Percentiles rank a stretch among this genome's conserved stretches.
phyloP scores from a whole-genome alignment of 2,329 filamentous ascomycete species.

The Myriosclerotinia curreyana region DNA sequence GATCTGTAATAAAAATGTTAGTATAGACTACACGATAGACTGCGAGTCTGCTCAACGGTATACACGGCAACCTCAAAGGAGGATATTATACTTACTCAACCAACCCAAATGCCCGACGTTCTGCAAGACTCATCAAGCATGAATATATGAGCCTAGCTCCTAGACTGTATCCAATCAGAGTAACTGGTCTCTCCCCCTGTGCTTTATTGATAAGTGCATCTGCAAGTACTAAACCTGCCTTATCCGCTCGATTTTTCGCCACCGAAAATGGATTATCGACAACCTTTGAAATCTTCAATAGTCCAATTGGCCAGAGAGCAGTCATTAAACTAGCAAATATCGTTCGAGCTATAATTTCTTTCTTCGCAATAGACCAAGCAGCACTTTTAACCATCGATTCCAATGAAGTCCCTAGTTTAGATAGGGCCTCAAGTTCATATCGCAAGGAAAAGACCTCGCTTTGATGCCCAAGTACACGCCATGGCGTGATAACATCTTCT shows the following conservation, averaged over 20 bases:
- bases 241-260: slow-evolving; percentile 72
- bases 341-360: slow-evolving; percentile 59
- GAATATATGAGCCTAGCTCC: slow-evolving; percentile 80
- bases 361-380: slow-evolving; percentile 74
- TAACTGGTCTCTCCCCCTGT: slow-evolving; percentile 78
- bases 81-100: slow-evolving; percentile 57
- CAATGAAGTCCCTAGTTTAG: slow-evolving; percentile 74
- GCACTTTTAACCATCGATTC: slow-evolving; percentile 73
- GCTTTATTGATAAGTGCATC: slow-evolving; percentile 79
- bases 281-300: slow-evolving; percentile 63
- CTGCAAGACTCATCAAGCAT: slow-evolving; percentile 73
- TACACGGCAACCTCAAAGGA: not conserved
- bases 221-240: slow-evolving; percentile 74
- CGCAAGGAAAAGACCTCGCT: slow-evolving; percentile 79
- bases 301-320: slow-evolving; percentile 66
- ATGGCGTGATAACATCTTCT: slow-evolving; percentile 71
- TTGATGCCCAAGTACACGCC: slow-evolving; percentile 69
- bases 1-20: slow-evolving; percentile 34
- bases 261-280: slow-evolving; percentile 82
- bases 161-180: slow-evolving; percentile 76
- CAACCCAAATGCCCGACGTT: slow-evolving; percentile 76
- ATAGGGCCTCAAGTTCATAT: slow-evolving; percentile 76
- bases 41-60: not conserved
- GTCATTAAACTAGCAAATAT: slow-evolving; percentile 65
- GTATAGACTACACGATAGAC: not conserved